Base-by-base conservation (phyloP, 2,329 filamentous ascomycete genomes). In the Fusarium tuaranense region DNA sequence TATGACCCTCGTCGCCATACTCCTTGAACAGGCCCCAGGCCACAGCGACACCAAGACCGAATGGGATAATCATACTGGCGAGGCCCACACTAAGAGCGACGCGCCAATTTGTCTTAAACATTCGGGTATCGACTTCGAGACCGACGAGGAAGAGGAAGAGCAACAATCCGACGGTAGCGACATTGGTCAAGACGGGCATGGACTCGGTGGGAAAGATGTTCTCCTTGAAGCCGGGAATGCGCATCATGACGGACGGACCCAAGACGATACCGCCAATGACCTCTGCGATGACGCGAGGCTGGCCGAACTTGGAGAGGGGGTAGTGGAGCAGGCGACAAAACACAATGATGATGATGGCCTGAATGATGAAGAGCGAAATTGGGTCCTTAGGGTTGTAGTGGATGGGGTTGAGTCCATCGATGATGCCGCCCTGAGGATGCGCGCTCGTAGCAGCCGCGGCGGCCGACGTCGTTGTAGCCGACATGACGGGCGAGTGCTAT, bases 101-200 rank as follows among this genome's bases (percentile, higher is more conserved):
- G 55, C 89, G 90, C 95, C 95, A 97, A 80, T 97, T 97, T 78
- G 89, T 91, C 32, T 92, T 83, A 69, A 97, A 89, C 78, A 95
- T 91, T 46, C 93, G 89, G 48, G 97, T 86, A 79, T 98, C 94
- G 53, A 95, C 94, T 84, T 98, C 95, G 4, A 98, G 87, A 2
- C 94, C 95, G 27, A 97, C 94, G 68, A 97, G 87, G 83, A 98
- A 98, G 39, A 98, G 86, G 81, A 97, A 97, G 9, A 98, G 87
- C 16, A 97, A 89, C 63, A 98, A 86, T 7, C 95, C 95, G 5
- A 98, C 84, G 76, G 97, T 97, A 53, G 95, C 95, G 53, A 94
- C 93, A 64, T 95, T 88, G 76, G 86, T 92, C 60, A 98, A 86
- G 63, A 92, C 91, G 3, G 94, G 92, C 82, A 97, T 93, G 3